These are phyloP conservation scores for Trifolium repens DNA, from an alignment of 306 rosid species.

Conservation along the genomic window DNA sequence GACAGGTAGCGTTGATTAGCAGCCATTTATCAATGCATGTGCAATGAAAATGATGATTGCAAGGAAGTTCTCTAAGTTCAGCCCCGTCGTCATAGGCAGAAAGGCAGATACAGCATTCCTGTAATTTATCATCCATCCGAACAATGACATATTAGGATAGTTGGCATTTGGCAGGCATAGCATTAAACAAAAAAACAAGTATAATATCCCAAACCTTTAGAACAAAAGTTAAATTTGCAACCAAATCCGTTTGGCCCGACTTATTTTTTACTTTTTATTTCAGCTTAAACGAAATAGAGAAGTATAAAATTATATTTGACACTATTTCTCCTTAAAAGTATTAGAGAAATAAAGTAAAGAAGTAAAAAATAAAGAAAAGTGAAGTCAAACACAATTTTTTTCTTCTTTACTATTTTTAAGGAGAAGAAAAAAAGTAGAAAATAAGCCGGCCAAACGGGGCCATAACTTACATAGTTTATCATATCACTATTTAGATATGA, in stretches of 20 bases:
- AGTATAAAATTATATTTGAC: too few relatives aligned
- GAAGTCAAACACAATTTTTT: too few relatives aligned
- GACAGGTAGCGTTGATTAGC: constrained; percentile 76
- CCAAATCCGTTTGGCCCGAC: too few relatives aligned
- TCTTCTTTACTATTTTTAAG: too few relatives aligned
- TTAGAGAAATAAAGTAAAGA: too few relatives aligned
- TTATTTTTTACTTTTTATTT: too few relatives aligned
- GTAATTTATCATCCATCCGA: constrained; percentile 38
- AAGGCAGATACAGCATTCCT: constrained; percentile 94
- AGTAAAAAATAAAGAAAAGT: too few relatives aligned
- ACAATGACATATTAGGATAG: neutral
- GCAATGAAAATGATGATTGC: constrained; percentile 84
- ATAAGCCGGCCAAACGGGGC: too few relatives aligned
- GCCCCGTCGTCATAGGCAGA: constrained; percentile 64
- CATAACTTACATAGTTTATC: neutral
- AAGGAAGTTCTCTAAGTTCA: constrained; percentile 84
- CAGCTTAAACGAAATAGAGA: too few relatives aligned
- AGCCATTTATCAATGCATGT: constrained; percentile 92
- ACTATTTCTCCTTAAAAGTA: too few relatives aligned
- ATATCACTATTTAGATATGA: constrained; percentile 3
- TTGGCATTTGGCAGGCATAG: neutral
- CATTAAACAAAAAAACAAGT: neutral
- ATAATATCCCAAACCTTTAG: neutral
- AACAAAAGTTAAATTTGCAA: constrained; percentile 5
- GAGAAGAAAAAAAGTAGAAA: too few relatives aligned